These are phyloP conservation scores for Scopulariopsis brevicaulis DNA, from an alignment of 2,329 filamentous ascomycete genomes.

Conservation along the genomic window DNA sequence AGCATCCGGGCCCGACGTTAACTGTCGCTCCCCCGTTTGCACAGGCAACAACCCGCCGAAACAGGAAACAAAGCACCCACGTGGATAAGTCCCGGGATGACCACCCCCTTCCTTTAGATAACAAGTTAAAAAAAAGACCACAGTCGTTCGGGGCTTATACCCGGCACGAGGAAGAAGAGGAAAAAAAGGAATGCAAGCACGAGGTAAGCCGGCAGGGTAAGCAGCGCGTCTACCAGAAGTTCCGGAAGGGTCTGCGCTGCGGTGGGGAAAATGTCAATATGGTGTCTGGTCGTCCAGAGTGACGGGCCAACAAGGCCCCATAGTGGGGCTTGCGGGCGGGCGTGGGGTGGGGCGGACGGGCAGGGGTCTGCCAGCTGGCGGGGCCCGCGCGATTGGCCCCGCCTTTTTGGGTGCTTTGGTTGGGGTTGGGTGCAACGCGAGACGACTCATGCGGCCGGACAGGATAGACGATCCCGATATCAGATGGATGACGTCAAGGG, in stretches of 20 bases:
- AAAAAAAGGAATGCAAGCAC: too few relatives aligned
- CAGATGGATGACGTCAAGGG: not conserved
- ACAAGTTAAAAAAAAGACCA: too few relatives aligned
- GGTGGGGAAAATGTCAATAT: not conserved
- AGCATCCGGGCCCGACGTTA: too few relatives aligned
- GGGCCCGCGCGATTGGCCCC: not conserved
- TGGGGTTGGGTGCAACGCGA: too few relatives aligned
- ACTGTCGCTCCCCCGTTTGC: too few relatives aligned
- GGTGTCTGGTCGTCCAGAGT: constrained; percentile 1
- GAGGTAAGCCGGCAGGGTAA: not conserved
- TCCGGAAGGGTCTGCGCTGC: not conserved
- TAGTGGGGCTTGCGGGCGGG: not conserved
- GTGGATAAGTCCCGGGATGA: too few relatives aligned
- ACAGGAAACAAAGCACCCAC: too few relatives aligned
- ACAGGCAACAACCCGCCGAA: too few relatives aligned
- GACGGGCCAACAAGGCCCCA: not conserved
- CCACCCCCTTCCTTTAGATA: too few relatives aligned
- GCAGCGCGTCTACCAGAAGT: not conserved
- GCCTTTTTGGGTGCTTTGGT: not conserved
- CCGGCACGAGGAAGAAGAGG: too few relatives aligned
- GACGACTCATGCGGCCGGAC: too few relatives aligned
- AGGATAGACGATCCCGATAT: not conserved
- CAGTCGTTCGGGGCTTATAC: too few relatives aligned
- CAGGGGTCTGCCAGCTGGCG: not conserved
- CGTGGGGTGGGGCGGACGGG: not conserved